Evolutionary conservation across 1,139 yeast genomes (phyloP).

Genomic region (Hansenula anomala): DNA sequence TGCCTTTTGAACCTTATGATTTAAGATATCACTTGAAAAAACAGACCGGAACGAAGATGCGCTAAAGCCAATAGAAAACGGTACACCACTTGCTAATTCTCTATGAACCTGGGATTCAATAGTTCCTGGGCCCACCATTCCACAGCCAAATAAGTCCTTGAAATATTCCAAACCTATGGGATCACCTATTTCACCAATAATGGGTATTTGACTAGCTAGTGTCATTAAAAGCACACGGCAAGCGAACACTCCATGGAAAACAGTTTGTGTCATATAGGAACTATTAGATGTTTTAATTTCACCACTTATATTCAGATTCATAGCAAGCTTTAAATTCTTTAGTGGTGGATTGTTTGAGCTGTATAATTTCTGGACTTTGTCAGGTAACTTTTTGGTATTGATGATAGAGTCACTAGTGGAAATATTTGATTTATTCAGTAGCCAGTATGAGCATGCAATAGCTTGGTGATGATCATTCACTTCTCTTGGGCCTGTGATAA

Average conservation of each 20-base stretch:
- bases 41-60: background rate
- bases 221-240: conserved; percentile 35
- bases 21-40: background rate
- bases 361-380: background rate
- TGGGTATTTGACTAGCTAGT: conserved; percentile 27
- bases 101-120: conserved; percentile 41
- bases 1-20: conserved; percentile 28
- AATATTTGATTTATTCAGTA: conserved; percentile 19
- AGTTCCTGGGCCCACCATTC: conserved; percentile 32
- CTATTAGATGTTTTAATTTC: background rate
- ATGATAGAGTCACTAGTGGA: too few species aligned
- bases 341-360: background rate
- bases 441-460: conserved; percentile 39
- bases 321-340: conserved; percentile 4
- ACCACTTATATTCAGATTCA: conserved; percentile 5
- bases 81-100: conserved; percentile 40
- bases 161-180: conserved; percentile 40
- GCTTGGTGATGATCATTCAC: conserved; percentile 30
- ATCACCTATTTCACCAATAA: background rate
- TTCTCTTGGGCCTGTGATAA: conserved; percentile 37
- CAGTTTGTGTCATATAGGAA: conserved; percentile 30
- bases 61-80: conserved; percentile 39
- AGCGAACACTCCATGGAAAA: conserved; percentile 35
- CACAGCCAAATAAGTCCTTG: conserved; percentile 38
- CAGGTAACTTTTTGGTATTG: background rate